A percentile compares a stretch with the other conserved stretches of the same genome.
These are phyloP conservation scores for Diaporthe australafricana DNA, from an alignment of 2,329 filamentous ascomycete species.

Conservation along the genomic window DNA sequence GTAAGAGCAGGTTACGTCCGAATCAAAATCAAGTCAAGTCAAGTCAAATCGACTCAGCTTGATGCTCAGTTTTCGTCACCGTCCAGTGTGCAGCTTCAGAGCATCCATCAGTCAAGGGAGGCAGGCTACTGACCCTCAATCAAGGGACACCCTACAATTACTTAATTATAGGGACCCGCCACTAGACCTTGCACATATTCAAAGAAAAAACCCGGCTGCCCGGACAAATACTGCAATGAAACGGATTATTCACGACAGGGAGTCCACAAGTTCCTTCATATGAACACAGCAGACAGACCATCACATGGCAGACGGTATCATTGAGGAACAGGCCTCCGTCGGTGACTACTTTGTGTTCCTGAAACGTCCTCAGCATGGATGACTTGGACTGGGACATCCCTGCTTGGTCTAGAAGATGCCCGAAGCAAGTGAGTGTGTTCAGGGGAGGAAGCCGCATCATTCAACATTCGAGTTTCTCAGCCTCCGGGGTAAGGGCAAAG, in stretches of 20 bases:
- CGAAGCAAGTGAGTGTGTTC: not conserved
- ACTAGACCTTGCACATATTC: not conserved
- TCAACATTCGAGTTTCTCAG: not conserved
- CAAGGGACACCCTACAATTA: not conserved
- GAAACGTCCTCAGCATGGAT: not conserved
- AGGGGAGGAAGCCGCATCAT: not conserved
- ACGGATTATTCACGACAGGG: too few relatives aligned
- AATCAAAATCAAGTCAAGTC: not conserved
- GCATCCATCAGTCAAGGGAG: not conserved
- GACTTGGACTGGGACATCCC: not conserved
- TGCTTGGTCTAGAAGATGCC: not conserved
- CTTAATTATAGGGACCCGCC: not conserved
- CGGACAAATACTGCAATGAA: too few relatives aligned
- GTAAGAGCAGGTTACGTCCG: not conserved
- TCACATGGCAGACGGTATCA: not conserved
- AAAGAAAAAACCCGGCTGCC: too few relatives aligned
- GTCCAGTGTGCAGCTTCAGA: not conserved
- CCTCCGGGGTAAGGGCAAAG: not conserved
- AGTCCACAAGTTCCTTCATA: not conserved
- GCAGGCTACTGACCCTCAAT: too few relatives aligned
- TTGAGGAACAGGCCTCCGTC: not conserved
- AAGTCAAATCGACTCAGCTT: too few relatives aligned
- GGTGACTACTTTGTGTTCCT: constrained; percentile 9
- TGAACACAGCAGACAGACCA: not conserved
- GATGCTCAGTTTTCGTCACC: not conserved